Conservation (phyloP, 306 rosid genomes). For the Psophocarpus tetragonolobus region DNA sequence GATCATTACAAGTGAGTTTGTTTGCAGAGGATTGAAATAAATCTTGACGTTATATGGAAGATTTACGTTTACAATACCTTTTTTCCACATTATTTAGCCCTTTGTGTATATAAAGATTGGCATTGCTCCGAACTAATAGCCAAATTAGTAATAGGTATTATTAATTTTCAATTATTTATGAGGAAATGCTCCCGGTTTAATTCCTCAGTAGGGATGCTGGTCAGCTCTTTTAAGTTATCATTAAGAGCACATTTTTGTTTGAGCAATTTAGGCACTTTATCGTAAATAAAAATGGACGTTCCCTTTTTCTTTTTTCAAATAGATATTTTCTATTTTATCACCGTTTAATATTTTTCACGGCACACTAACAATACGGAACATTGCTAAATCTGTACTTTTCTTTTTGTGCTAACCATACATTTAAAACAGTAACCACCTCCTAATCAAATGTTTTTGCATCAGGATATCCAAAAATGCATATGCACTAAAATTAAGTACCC, state of each 20-base stretch:
- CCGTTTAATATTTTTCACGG: not conserved
- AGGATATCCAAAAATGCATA: not conserved
- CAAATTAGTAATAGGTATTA: not conserved
- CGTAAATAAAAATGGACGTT: not conserved
- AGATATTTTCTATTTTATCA: constrained; percentile 7
- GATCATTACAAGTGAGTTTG: constrained; percentile 28
- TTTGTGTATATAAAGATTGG: constrained; percentile 5
- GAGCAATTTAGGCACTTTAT: not conserved
- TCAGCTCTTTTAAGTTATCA: not conserved
- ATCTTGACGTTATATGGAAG: not conserved
- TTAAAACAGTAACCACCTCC: not conserved
- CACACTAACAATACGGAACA: too few relatives aligned
- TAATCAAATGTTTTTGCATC: not conserved
- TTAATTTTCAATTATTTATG: constrained; percentile 3
- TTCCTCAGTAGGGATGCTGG: not conserved
- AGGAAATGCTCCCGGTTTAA: not conserved
- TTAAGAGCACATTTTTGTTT: not conserved
- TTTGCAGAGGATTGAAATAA: constrained; percentile 20
- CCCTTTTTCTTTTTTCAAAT: not conserved
- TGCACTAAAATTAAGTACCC: not conserved
- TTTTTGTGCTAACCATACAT: not conserved
- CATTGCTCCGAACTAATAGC: not conserved
- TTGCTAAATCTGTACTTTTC: not conserved
- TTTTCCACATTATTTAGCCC: not conserved
- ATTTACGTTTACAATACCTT: not conserved